Percentiles rank a stretch among this genome's conserved stretches.
Conservation (phyloP, 2,329 filamentous ascomycete species). For the Colletotrichum sp. region DNA sequence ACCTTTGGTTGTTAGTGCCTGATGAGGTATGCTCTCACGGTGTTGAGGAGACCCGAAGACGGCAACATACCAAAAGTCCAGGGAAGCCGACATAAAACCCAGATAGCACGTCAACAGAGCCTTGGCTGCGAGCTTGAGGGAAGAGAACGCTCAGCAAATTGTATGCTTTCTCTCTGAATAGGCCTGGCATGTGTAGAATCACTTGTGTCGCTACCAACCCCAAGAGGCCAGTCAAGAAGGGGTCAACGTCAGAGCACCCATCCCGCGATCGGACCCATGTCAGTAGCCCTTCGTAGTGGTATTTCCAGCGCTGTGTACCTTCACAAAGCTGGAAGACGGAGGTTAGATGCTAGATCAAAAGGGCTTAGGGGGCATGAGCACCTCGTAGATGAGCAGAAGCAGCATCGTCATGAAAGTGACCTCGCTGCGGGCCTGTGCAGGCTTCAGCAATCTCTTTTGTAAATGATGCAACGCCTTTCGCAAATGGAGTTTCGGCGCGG, state of each 20-base stretch:
- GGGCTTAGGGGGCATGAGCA: accelerated
- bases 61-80: not conserved
- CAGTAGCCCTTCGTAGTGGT: not conserved
- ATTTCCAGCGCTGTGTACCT: not conserved
- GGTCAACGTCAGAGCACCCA: not conserved
- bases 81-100: not conserved
- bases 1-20: not conserved
- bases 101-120: not conserved
- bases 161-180: not conserved
- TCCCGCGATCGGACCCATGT: not conserved
- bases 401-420: not conserved
- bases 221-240: not conserved
- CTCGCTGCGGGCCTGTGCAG: not conserved
- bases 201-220: not conserved
- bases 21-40: not conserved
- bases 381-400: not conserved
- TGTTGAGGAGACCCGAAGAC: not conserved
- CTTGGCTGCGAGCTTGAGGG: not conserved
- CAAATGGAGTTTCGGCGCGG: not conserved
- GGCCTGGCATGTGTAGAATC: not conserved
- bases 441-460: not conserved
- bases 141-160: not conserved
- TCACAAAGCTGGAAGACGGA: not conserved
- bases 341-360: not conserved
- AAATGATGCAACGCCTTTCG: not conserved